These are phyloP conservation scores for Limonomyces culmigenus DNA, from an alignment of 1,284 basidiomycete genomes.

Conservation along the genomic window DNA sequence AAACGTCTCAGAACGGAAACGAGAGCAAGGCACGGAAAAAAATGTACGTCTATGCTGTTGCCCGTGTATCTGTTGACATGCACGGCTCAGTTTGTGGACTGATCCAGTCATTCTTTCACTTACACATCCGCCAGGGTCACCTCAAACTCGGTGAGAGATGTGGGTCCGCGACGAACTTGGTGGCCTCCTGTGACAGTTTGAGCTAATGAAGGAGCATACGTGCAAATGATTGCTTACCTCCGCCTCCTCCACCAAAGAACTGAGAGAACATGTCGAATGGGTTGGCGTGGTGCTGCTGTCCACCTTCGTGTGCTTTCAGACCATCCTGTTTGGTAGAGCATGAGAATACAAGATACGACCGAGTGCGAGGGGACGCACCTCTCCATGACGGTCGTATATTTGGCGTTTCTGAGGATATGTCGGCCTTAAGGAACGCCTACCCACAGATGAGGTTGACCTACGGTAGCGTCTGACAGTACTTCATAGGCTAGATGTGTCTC, in stretches of 20 bases:
- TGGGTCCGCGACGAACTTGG: constrained; percentile 68
- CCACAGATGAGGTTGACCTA: constrained; percentile 17
- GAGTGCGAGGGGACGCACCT: constrained; percentile 29
- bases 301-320: constrained; percentile 73
- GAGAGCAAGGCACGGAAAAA: background rate
- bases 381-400: constrained; percentile 86
- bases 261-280: constrained; percentile 88
- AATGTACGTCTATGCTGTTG: constrained; percentile 55
- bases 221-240: too few relatives aligned
- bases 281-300: constrained; percentile 51
- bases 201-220: constrained; percentile 2
- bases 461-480: constrained; percentile 68
- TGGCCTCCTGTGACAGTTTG: too few relatives aligned
- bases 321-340: constrained; percentile 39
- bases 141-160: constrained; percentile 75
- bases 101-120: constrained; percentile 13
- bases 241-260: constrained; percentile 70
- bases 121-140: constrained; percentile 75
- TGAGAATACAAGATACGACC: background rate
- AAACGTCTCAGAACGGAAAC: background rate
- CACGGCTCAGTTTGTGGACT: constrained; percentile 3
- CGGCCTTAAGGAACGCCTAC: too few relatives aligned
- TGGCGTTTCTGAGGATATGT: constrained; percentile 51
- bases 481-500: constrained; percentile 65
- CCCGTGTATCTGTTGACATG: constrained; percentile 44